These are phyloP conservation scores for Fusarium sp. DNA, from an alignment of 2,329 filamentous ascomycete genomes.

Conservation along the genomic window DNA sequence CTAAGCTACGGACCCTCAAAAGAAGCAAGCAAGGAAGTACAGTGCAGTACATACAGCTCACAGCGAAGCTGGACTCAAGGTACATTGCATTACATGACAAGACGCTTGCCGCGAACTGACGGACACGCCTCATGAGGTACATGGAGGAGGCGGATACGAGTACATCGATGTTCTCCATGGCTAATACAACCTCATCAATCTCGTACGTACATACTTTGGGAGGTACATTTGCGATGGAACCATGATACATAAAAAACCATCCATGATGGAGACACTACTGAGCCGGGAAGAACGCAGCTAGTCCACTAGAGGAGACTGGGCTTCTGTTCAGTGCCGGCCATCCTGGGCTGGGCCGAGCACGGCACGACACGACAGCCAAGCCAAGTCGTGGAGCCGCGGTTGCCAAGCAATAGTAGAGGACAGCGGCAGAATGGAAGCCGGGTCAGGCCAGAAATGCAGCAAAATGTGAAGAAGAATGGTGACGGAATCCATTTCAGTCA, in stretches of 20 bases:
- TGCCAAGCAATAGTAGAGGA: slow-evolving; percentile 6
- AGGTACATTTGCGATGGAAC: slow-evolving; percentile 29
- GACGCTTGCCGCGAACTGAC: slow-evolving; percentile 27
- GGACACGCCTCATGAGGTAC: slow-evolving; percentile 27
- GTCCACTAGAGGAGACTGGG: slow-evolving; percentile 15
- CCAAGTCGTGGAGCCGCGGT: slow-evolving; percentile 21
- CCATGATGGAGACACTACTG: slow-evolving; percentile 35
- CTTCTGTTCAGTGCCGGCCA: slow-evolving; percentile 29
- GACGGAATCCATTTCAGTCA: slow-evolving; percentile 30
- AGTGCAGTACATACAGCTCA: not conserved
- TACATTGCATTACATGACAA: slow-evolving; percentile 35
- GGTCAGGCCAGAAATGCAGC: slow-evolving; percentile 11
- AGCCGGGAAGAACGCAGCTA: slow-evolving; percentile 32
- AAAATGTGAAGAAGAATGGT: slow-evolving; percentile 19
- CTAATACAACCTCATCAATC: slow-evolving; percentile 35
- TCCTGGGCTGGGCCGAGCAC: slow-evolving; percentile 7
- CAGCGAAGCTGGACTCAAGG: slow-evolving; percentile 33
- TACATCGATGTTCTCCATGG: slow-evolving; percentile 33
- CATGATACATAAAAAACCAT: slow-evolving; percentile 34
- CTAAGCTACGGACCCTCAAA: slow-evolving; percentile 33
- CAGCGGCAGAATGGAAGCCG: slow-evolving; percentile 19
- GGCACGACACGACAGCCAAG: slow-evolving; percentile 2
- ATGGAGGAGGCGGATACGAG: slow-evolving; percentile 30
- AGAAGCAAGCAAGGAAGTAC: slow-evolving; percentile 16
- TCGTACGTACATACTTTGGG: slow-evolving; percentile 4